Evolutionary conservation across 1,284 basidiomycete species (phyloP), one percentile per base, ranked within the genome.

Genomic region (Cryptococcus depauperatus): DNA sequence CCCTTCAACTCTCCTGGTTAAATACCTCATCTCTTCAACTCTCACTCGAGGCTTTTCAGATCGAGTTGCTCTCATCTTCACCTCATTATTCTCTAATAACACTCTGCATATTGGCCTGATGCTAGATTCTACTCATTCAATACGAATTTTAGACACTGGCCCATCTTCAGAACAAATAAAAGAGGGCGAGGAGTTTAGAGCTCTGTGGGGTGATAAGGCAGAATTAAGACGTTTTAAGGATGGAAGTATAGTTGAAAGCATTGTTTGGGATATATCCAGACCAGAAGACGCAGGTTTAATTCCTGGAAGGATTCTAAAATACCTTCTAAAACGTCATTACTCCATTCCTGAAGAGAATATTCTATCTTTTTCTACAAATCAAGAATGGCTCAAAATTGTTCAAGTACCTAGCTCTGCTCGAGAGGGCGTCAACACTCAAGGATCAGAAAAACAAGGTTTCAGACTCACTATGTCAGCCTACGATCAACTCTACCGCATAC

Each of bases 161-260:
- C 90, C 95, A 0, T 67, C 84, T 0, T 83, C 79, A 0, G 80
- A 82, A 10, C 79, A 84, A 37, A 43, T 62, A 40, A 74, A 79
- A 0, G 70, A 64, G 16, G 72, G 65, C 1, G 73, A 77, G 35
- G 74, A 72, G 1, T 99, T 96, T 76, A 79, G 83, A 29, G 77
- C 80, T 3, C 77, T 98, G 52, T 99, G 95, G 95, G 93, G 92
- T 1, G 75, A 81, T 40, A 87, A 88, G 63, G 83, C 92, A 0
- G 93, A 98, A 66, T 74, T 97, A 18, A 79, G 95, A n/a, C 80
- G 93, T 16, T 99, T 98, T 77, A 92, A 96, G 67, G 92, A 98
- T 61, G 93, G 93, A 0, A 78, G 84, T 5, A 97, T 98, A 52
- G 68, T 80, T 6, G 89, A 97, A 68, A 90, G 86, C 62, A 89